Percentiles rank a stretch among this genome's conserved stretches.
phyloP scores from a whole-genome alignment of 129 eudicot species.

The Escallonia herrerae region DNA sequence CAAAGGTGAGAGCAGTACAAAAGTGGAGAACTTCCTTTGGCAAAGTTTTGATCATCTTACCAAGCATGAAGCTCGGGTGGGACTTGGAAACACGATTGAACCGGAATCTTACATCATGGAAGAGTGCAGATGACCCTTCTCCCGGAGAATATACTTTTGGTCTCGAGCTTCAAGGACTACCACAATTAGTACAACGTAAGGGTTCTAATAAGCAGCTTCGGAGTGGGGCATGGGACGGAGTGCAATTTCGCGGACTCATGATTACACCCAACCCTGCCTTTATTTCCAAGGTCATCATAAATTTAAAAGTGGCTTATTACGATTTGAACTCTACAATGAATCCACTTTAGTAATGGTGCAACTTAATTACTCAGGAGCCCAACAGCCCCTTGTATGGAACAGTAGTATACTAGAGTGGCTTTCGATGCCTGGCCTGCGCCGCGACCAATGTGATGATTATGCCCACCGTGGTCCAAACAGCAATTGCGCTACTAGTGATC shows the following conservation, averaged over 20 bases:
- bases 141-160: constrained; percentile 14
- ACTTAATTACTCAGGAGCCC: background rate
- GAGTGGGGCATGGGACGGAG: constrained; percentile 36
- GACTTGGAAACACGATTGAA: constrained; percentile 12
- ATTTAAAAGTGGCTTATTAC: background rate
- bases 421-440: background rate
- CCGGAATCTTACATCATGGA: constrained; percentile 25
- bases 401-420: background rate
- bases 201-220: constrained; percentile 12
- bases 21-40: constrained; percentile 13
- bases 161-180: constrained; percentile 12
- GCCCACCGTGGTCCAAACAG: background rate
- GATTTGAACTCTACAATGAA: background rate
- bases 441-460: background rate
- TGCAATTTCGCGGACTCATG: constrained; percentile 23
- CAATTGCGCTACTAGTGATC: background rate
- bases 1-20: constrained; percentile 8
- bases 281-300: background rate
- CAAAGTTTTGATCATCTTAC: constrained; percentile 20
- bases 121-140: constrained; percentile 17
- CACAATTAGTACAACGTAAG: constrained; percentile 12
- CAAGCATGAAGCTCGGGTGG: constrained; percentile 17
- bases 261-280: background rate
- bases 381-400: background rate
- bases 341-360: background rate